Percentiles rank a stretch among this genome's conserved stretches.
phyloP scores from a whole-genome alignment of 2,329 filamentous ascomycete species.

The Coniochaeta sp. region DNA sequence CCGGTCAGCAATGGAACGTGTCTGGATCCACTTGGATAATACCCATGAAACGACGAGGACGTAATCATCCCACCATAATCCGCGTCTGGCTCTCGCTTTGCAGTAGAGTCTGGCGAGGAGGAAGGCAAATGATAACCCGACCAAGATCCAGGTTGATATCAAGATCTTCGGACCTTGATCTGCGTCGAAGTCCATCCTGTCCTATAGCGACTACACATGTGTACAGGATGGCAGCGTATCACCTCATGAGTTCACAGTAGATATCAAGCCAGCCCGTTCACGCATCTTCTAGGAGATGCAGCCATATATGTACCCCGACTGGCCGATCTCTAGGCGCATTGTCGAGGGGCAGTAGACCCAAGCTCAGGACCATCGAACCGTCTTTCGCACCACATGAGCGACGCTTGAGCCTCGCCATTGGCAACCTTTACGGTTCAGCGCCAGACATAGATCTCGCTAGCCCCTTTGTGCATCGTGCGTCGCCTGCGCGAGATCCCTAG shows the following conservation, averaged over 20 bases:
- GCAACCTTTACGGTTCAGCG: neutral
- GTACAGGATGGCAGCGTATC: no score
- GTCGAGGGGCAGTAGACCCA: neutral
- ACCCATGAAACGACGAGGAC: slow-evolving; percentile 15
- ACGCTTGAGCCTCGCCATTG: neutral
- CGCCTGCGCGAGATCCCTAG: neutral
- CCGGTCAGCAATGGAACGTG: neutral
- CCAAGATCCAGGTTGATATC: slow-evolving; percentile 13
- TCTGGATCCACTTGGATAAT: neutral
- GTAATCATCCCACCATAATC: slow-evolving; percentile 17
- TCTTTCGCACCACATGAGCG: neutral
- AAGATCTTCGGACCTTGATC: slow-evolving; percentile 13
- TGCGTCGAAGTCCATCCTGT: slow-evolving; percentile 4
- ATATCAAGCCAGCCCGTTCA: no score
- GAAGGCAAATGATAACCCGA: slow-evolving; percentile 9
- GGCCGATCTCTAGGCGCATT: neutral
- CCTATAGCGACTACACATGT: neutral
- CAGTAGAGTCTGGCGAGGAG: slow-evolving; percentile 12
- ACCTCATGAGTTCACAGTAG: no score
- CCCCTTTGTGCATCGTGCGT: neutral
- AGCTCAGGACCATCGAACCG: neutral
- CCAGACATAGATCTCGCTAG: neutral
- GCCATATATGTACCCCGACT: neutral
- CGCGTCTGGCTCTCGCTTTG: slow-evolving; percentile 10
- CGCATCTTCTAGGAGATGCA: neutral